Percentiles rank a stretch among this genome's conserved stretches.
Conservation (phyloP, 768 basidiomycete species). For the Tulasnella sp. region DNA sequence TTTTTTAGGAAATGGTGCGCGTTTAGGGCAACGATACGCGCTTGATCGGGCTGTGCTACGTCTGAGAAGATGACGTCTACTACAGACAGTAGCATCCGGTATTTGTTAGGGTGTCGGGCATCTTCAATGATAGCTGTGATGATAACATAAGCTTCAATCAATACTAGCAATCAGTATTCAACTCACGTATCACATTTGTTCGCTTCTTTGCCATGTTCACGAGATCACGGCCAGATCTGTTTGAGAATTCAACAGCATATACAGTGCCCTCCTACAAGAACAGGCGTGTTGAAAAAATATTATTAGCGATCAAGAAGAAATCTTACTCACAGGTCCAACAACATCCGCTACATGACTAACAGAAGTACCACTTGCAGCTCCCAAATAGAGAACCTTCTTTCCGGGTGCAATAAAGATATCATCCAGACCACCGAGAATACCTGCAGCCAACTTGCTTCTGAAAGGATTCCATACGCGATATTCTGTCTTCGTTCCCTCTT, state of each 20-base stretch:
- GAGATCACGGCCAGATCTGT: conserved; percentile 89
- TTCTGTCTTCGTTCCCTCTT: conserved; percentile 76
- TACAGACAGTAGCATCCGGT: conserved; percentile 89
- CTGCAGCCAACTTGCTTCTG: conserved; percentile 91
- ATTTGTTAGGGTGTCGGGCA: conserved; percentile 89
- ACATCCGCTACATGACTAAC: conserved; percentile 99
- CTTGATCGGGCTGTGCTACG: conserved; percentile 97
- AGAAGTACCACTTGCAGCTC: conserved; percentile 94
- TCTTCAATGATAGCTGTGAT: conserved; percentile 85
- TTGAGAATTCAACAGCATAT: conserved; percentile 97
- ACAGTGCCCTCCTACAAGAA: conserved; percentile 79
- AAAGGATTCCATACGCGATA: conserved; percentile 99
- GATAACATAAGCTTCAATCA: conserved; percentile 10
- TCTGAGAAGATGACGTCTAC: conserved; percentile 98
- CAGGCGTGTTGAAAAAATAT: background rate
- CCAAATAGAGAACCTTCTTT: conserved; percentile 91
- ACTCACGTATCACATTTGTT: conserved; percentile 94
- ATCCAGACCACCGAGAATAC: conserved; percentile 90
- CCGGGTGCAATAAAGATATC: conserved; percentile 87
- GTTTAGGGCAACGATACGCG: conserved; percentile 87
- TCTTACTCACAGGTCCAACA: conserved; percentile 74
- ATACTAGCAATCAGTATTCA: background rate
- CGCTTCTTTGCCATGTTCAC: conserved; percentile 99
- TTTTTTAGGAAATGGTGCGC: conserved; percentile 94
- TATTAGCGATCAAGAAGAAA: background rate